These are phyloP conservation scores for Adenanthera pavonina DNA, from an alignment of 306 rosid species.

Conservation along the genomic window DNA sequence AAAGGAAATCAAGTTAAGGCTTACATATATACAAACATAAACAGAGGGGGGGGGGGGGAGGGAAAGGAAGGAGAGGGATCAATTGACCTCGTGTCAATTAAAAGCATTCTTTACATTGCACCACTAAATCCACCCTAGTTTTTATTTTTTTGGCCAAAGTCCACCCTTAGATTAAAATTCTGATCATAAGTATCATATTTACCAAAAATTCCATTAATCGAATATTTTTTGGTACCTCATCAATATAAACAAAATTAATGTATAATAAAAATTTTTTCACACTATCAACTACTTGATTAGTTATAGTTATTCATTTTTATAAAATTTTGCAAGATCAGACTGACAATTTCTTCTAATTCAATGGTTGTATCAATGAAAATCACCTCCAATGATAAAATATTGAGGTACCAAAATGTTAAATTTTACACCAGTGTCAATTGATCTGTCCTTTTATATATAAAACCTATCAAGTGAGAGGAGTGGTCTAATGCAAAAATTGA, in stretches of 20 bases:
- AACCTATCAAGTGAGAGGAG: neutral
- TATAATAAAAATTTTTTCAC: neutral
- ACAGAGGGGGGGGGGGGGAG: neutral
- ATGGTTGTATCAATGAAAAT: neutral
- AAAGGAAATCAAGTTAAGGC: slow-evolving; percentile 25
- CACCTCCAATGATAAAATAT: neutral
- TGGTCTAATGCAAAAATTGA: neutral
- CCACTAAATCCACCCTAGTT: no score
- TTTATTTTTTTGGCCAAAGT: no score
- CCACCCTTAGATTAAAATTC: neutral
- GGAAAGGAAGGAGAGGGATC: no score
- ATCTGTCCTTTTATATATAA: neutral
- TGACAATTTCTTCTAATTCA: neutral
- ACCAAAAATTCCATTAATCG: neutral
- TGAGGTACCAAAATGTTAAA: neutral
- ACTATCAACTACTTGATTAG: neutral
- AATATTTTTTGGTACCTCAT: neutral
- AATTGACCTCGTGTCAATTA: no score
- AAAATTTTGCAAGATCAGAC: neutral
- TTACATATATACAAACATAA: neutral
- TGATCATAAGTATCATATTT: neutral
- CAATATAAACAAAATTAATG: neutral
- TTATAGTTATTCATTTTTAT: neutral
- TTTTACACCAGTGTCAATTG: neutral
- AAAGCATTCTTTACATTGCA: no score